Evolutionary conservation across 345 rosid genomes (phyloP), one percentile per base, ranked within the genome.

Genomic region (Salix exigua): DNA sequence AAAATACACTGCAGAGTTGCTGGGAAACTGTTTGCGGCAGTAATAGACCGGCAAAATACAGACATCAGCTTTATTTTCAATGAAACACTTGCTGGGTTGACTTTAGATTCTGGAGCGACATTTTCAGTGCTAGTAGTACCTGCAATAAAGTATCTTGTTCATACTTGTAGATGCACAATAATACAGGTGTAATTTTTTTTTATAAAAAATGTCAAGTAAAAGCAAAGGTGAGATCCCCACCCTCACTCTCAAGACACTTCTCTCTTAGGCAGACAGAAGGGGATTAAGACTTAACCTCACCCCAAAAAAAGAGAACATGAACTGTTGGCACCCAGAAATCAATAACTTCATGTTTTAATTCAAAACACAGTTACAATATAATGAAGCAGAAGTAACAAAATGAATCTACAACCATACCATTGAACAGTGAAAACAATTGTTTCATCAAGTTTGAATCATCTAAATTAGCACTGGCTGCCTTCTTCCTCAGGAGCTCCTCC

Each of bases 1-100:
- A 95, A 95, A 74, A 93, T 95, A 85, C 99, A 93, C 83, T 93
- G 99, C 88, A 95, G 86, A 73, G 99, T 90, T 68, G 88, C 89
- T 50, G 99, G 99, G 74, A 95, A 95, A 81, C 89, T 93, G 82
- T 90, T 93, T 75, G 99, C 96, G 2, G 99, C 97, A 33, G 90
- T 80, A 61, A 93, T 87, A 72, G 97, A 93, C 75, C 90, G 91
- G 69, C 93, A 93, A 80, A 93, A 93, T 42, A 83, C 82, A 83
- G 93, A 85, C 96, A 93, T 88, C 75, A 93, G 81, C 82, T 88
- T 95, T 75, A 80, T 76, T 88, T 82, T 95, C 81, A 95, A 85
- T 75, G 89, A 79, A 81, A 80, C 82, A 82, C 88, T 91, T 77
- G 85, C 97, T 78, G 99, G 97, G 83, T 68, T 78, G 76, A 93